A percentile compares a stretch with the other conserved stretches of the same genome.
Conservation (phyloP, 108 stramenopile species). For the Aureococcus anophagefferens region DNA sequence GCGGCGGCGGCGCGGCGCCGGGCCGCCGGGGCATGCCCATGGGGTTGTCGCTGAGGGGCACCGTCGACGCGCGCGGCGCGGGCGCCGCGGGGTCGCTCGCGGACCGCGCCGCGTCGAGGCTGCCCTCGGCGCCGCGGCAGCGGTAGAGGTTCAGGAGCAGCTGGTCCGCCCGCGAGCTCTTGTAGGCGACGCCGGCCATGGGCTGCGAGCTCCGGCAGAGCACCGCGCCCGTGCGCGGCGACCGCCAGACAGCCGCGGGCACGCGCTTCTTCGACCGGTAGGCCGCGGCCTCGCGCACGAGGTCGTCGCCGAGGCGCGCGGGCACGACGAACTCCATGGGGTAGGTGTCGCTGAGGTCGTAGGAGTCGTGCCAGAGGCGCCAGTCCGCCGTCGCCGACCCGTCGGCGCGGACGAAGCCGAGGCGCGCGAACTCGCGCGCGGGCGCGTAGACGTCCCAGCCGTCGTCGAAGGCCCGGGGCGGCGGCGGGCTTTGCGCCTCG, state of each 20-base stretch:
- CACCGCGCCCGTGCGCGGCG: conserved; percentile 5
- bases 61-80: too few species aligned
- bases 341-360: neutral
- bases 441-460: neutral
- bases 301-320: too few species aligned
- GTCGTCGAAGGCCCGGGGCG: neutral
- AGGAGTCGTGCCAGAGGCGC: neutral
- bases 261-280: too few species aligned
- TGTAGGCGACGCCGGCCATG: conserved; percentile 12
- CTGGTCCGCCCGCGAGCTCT: neutral
- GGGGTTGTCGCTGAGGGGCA: too few species aligned
- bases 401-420: neutral
- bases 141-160: too few species aligned
- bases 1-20: too few species aligned
- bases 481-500: too few species aligned
- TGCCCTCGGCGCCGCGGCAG: too few species aligned
- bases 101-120: too few species aligned
- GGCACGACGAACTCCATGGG: neutral
- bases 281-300: too few species aligned
- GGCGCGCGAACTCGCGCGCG: neutral
- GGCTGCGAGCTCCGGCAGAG: conserved; percentile 13
- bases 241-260: neutral
- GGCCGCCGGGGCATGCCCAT: too few species aligned
- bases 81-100: too few species aligned
- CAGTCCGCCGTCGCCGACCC: neutral